Evolutionary conservation across 805 yeast genomes (phyloP), one percentile per base, ranked within the genome.

Genomic region (Alloascoidea hylecoeti): DNA sequence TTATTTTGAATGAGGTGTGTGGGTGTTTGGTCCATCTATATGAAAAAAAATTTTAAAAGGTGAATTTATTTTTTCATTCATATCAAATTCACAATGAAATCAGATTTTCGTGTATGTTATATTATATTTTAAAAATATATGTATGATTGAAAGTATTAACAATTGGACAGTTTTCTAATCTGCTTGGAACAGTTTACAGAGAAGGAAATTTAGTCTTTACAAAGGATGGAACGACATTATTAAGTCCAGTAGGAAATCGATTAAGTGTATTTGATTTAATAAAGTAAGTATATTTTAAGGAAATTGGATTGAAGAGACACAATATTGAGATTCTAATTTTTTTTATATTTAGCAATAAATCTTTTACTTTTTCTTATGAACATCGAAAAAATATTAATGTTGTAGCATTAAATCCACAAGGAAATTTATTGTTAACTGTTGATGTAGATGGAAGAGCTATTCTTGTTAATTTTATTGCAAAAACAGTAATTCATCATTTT

Each of bases 371-470:
- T 52, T 74, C 76, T 49, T 92, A 86, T 56, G 96, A 92, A 57
- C 98, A 92, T 55, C 71, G 97, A 47, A 83, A 80, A 51, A 83
- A 83, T 48, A 71, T 92, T 35, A 65, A 75, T 2, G 57, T 86
- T 39, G 68, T 92, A 27, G 95, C 96, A 15, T 58, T 92, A 43
- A 92, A 88, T 52, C 72, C 68, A 33, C 95, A 84, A 49, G 84
- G 78, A 9, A 79, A 94, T 0, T 65, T 92, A 28, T 55, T 92
- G 50, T 49, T 92, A 13, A 71, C 94, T 2, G 83, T 89, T 1
- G 98, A 94, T 52, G 78, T 69, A 38, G 95, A 85, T 49, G 98
- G 98, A 0, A 69, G 96, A 47, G 96, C 95, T 15, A 85, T 92
- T 35, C 65, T 92, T 42, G 95, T 83, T 27, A 92, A 92, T 51